phyloP scores from a whole-genome alignment of 2,329 filamentous ascomycete species.

The Curvularia sp. region DNA sequence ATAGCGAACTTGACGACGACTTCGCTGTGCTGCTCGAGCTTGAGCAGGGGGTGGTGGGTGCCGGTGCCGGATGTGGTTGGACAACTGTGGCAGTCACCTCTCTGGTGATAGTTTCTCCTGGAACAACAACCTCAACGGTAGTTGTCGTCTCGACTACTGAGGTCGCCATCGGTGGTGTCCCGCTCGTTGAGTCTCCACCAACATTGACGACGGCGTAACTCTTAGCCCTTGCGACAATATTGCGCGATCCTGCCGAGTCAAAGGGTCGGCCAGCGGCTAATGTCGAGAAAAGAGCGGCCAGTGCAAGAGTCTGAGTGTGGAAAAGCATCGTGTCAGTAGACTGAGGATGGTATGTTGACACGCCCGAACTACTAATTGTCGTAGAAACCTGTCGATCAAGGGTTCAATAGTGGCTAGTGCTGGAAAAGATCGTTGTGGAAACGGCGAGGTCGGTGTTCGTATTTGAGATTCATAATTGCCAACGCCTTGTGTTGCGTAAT shows the following conservation, averaged over 20 bases:
- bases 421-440: slow-evolving; percentile 14
- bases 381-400: slow-evolving; percentile 22
- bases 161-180: slow-evolving; percentile 29
- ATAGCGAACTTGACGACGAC: slow-evolving; percentile 7
- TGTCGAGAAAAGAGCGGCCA: slow-evolving; percentile 34
- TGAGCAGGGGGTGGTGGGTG: slow-evolving; percentile 24
- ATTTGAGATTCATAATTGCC: slow-evolving; percentile 32
- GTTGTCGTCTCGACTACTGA: slow-evolving; percentile 36
- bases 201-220: slow-evolving; percentile 52
- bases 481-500: slow-evolving; percentile 23
- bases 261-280: slow-evolving; percentile 38
- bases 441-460: slow-evolving; percentile 21
- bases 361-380: slow-evolving; percentile 10
- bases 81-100: slow-evolving; percentile 34
- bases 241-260: slow-evolving; percentile 24
- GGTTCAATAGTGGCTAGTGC: slow-evolving; percentile 18
- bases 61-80: slow-evolving; percentile 19
- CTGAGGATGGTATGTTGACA: slow-evolving; percentile 21
- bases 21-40: slow-evolving; percentile 20
- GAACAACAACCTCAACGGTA: slow-evolving; percentile 37
- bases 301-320: slow-evolving; percentile 27
- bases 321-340: slow-evolving; percentile 36
- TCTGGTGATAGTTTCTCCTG: slow-evolving; percentile 34
- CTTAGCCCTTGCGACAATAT: slow-evolving; percentile 38
- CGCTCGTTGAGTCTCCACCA: slow-evolving; percentile 43